Evolutionary conservation across 768 basidiomycete species (phyloP).

Genomic region (Russula sp.): DNA sequence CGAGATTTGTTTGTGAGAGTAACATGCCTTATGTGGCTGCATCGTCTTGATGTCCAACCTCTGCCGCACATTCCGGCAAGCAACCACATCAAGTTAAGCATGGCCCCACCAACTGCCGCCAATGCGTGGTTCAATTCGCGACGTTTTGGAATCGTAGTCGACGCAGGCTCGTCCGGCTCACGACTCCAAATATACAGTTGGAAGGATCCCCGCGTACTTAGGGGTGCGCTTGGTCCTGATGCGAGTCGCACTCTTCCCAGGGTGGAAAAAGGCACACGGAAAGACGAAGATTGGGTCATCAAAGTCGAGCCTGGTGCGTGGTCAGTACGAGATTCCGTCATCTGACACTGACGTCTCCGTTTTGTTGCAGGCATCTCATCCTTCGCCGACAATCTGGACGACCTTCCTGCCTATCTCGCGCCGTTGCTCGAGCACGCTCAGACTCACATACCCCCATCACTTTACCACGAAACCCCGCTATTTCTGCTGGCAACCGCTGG

Average conservation of each 20-base stretch:
- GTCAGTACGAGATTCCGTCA: not conserved
- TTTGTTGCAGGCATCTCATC: constrained; percentile 70
- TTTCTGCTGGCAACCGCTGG: constrained; percentile 96
- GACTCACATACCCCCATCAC: constrained; percentile 76
- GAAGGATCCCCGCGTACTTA: constrained; percentile 67
- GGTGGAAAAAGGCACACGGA: constrained; percentile 85
- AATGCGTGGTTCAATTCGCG: constrained; percentile 74
- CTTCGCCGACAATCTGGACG: constrained; percentile 59
- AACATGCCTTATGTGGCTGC: not conserved
- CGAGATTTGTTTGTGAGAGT: not conserved
- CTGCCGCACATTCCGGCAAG: not conserved
- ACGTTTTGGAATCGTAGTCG: constrained; percentile 90
- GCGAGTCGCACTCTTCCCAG: constrained; percentile 58
- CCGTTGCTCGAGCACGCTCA: constrained; percentile 82
- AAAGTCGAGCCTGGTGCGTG: constrained; percentile 90
- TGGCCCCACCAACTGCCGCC: constrained; percentile 68
- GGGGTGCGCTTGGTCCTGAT: constrained; percentile 42
- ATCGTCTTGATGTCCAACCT: not conserved
- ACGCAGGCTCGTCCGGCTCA: constrained; percentile 97
- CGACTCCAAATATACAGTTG: constrained; percentile 96
- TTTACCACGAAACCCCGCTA: constrained; percentile 77
- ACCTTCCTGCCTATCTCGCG: constrained; percentile 65
- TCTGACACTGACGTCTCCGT: not conserved
- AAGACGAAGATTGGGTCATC: constrained; percentile 77
- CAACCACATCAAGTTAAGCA: constrained; percentile 25